Base-by-base conservation (phyloP, 2,329 filamentous ascomycete species). In the Ustilaginoidea virens region DNA sequence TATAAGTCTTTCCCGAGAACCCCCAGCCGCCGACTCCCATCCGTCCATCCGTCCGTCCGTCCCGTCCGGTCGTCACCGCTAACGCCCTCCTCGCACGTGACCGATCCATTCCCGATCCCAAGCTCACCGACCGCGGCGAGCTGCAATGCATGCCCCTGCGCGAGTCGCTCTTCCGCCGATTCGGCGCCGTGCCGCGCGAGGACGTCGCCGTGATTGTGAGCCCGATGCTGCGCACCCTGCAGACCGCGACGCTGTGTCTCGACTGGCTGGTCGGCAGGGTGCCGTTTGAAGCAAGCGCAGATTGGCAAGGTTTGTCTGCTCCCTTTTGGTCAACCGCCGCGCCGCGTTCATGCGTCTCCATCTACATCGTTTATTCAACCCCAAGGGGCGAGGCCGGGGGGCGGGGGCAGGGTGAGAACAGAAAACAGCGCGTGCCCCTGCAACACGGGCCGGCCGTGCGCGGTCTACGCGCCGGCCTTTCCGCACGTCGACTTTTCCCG, bases 151-250 rank as follows among this genome's bases (percentile, higher is more conserved):
- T 41, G 15, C 39, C 53, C 6, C 49, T 70, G 4, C 51, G 58
- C 17, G 43, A 54, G 27, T 53, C 48, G 31, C 51, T 72, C 2
- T 39, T 51, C 9, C 47, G 53, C 19, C 51, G 55, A 13, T 48
- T 66, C 23, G 33, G 33, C 2, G 28, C 38, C 3, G 22, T 38
- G 1, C 31, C 39, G 14, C 49, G 46, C 5, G 46, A 53, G 10
- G 48, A 60, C 33, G 44, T 58, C 3, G 53, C 64, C 17, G 68
- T 80, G 30, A 44, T 80, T 18, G 66, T 69, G 27, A 77, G 71
- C 41, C 69, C 74, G 1, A 75, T 79, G 69, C 56, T 60, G 11
- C 60, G 75, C 17, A 78, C 74, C 2, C 53, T 79, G 17, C 69
- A 80, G 49, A 80, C 75, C 2, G 65, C 73, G 1, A 52, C 64